Evolutionary conservation across 148 eudicot genomes (phyloP), one percentile per base, ranked within the genome.

Genomic region (Nyssa sinensis): DNA sequence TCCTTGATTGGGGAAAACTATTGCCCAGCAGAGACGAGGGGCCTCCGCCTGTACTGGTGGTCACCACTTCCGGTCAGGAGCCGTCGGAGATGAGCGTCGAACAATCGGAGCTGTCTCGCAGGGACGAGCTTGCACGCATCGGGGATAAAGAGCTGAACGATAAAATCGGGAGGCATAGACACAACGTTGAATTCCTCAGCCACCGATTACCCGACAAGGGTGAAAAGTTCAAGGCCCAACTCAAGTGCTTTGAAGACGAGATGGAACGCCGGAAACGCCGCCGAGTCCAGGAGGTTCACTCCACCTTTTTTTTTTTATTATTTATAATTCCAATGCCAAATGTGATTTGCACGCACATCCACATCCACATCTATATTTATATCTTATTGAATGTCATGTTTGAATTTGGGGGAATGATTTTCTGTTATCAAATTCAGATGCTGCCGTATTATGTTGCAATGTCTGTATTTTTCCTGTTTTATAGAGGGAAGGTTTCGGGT

Each of bases 161-260:
- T 0, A 33, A 29, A 27, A 81, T 83, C 60, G 64, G 17, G 0
- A 74, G 70, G 16, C 7, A 2, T 2, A 4, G 3, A 3, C 12
- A 7, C 3, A 27, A 1, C n/a, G 2, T 64, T 8, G n/a, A 8
- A 1, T 47, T 0, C 7, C 2, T 66, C 4, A 51, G 25, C 8
- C 49, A 64, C 49, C 66, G 32, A 11, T 39, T 72, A 24, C 19
- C 34, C 3, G 89, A 86, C 64, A 62, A 62, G 5, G 89, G 89
- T 3, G 77, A 0, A 1, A 86, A 83, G 51, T 34, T 81, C 1
- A 77, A 44, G 69, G 69, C 55, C 19, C 25, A 24, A 28, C 16
- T 77, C 78, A 34, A 53, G 62, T 49, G 53, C 6, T 21, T 16
- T 3, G 9, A 77, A 62, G 76, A 63, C 4, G 87, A 86, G 74